Evolutionary conservation across 352 stramenopile species (phyloP).

Genomic region (Phytophthora aleatoria): DNA sequence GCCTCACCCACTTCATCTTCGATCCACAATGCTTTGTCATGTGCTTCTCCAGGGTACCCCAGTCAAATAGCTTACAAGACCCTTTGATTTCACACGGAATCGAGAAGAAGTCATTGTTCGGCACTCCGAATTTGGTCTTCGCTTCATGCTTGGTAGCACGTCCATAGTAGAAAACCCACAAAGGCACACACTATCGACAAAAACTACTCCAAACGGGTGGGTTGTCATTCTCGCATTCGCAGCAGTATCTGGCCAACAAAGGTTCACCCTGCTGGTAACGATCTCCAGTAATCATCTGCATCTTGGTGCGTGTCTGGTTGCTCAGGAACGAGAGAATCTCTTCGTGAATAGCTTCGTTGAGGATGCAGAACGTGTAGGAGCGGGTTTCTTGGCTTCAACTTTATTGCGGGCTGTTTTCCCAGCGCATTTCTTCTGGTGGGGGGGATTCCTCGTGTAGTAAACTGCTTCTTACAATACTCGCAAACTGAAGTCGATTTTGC

Average conservation of each 20-base stretch:
- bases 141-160: too few species aligned
- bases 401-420: constrained; percentile 15
- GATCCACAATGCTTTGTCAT: constrained; percentile 26
- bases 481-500: not conserved
- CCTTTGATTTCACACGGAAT: not conserved
- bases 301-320: constrained; percentile 38
- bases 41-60: constrained; percentile 18
- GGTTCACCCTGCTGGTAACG: constrained; percentile 19
- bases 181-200: not conserved
- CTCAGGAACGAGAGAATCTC: constrained; percentile 24
- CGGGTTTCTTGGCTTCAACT: constrained; percentile 11
- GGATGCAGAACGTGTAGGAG: constrained; percentile 25
- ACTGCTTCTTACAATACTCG: not conserved
- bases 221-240: constrained; percentile 38
- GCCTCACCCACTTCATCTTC: constrained; percentile 24
- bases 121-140: not conserved
- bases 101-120: not conserved
- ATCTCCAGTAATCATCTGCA: constrained; percentile 33
- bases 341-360: constrained; percentile 19
- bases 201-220: not conserved
- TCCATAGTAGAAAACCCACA: too few species aligned
- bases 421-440: constrained; percentile 14
- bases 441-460: not conserved
- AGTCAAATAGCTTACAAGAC: constrained; percentile 7
- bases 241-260: constrained; percentile 20